Evolutionary conservation across 768 basidiomycete species (phyloP).

Genomic region (Lactifluus subvellereus): DNA sequence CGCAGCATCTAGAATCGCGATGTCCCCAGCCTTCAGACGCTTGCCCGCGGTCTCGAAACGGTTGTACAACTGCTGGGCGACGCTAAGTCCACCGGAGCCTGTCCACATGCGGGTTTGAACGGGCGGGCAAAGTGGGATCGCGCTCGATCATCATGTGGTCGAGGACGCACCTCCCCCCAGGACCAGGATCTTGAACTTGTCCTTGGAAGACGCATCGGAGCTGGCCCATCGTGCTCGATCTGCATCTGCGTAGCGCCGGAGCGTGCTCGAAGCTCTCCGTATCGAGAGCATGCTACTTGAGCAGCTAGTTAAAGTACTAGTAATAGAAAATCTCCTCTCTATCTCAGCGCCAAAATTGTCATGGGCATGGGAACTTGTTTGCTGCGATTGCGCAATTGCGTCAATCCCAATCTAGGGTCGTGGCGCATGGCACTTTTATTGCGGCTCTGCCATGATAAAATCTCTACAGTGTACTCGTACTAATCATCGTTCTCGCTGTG

Average conservation of each 20-base stretch:
- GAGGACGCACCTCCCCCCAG: slow-evolving; percentile 71
- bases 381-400: slow-evolving; percentile 4
- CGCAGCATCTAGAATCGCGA: slow-evolving; percentile 80
- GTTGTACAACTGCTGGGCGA: slow-evolving; percentile 84
- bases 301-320: not conserved
- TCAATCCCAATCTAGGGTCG: not conserved
- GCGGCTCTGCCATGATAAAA: no score
- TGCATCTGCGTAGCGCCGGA: not conserved
- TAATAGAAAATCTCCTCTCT: not conserved
- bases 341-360: not conserved
- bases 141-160: slow-evolving; percentile 6
- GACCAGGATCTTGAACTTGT: slow-evolving; percentile 78
- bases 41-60: slow-evolving; percentile 69
- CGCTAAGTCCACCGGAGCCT: slow-evolving; percentile 80
- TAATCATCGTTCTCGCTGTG: no score
- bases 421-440: not conserved
- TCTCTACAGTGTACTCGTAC: no score
- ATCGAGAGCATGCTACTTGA: slow-evolving; percentile 10
- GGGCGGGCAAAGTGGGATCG: not conserved
- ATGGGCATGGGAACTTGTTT: slow-evolving; percentile 3
- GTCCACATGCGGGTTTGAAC: slow-evolving; percentile 4
- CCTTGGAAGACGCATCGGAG: slow-evolving; percentile 35
- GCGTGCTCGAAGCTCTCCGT: slow-evolving; percentile 13
- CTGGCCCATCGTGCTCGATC: slow-evolving; percentile 31
- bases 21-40: slow-evolving; percentile 63